Conservation (phyloP, 306 rosid genomes). For the Vigna unguiculata region DNA sequence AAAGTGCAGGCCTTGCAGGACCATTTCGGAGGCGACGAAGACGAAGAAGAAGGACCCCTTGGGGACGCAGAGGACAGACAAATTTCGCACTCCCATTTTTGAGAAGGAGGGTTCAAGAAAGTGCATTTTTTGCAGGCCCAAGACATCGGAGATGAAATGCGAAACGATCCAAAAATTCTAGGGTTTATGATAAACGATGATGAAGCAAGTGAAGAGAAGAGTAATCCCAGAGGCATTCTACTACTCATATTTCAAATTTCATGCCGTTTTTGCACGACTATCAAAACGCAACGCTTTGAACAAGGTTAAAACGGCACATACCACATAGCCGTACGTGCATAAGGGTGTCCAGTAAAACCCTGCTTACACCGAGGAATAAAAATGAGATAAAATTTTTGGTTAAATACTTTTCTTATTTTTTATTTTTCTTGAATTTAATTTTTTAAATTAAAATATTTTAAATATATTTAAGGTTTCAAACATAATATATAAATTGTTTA, state of each 20-base stretch:
- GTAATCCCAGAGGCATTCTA: not conserved
- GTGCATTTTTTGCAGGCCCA: constrained; percentile 90
- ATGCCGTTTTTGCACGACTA: not conserved
- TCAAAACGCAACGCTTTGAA: constrained; percentile 17
- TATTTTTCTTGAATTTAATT: too few relatives aligned
- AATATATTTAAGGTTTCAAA: too few relatives aligned
- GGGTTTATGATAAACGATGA: constrained; percentile 38
- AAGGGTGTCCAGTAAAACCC: too few relatives aligned
- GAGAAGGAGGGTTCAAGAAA: constrained; percentile 70
- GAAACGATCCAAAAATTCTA: constrained; percentile 31
- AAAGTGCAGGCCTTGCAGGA: constrained; percentile 93
- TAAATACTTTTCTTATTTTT: too few relatives aligned
- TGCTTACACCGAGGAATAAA: too few relatives aligned
- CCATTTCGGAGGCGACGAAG: constrained; percentile 69
- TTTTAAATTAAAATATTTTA: too few relatives aligned
- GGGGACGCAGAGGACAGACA: constrained; percentile 58
- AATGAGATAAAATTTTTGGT: too few relatives aligned
- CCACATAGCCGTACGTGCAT: not conserved
- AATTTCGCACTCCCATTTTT: constrained; percentile 67
- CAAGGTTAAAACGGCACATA: constrained; percentile 28
- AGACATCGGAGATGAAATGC: constrained; percentile 55
- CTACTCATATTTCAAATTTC: constrained; percentile 50
- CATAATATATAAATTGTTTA: too few relatives aligned
- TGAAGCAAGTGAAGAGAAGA: not conserved
- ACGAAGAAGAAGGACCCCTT: constrained; percentile 46